Conservation (phyloP, 306 rosid species). For the Comarum palustre region DNA sequence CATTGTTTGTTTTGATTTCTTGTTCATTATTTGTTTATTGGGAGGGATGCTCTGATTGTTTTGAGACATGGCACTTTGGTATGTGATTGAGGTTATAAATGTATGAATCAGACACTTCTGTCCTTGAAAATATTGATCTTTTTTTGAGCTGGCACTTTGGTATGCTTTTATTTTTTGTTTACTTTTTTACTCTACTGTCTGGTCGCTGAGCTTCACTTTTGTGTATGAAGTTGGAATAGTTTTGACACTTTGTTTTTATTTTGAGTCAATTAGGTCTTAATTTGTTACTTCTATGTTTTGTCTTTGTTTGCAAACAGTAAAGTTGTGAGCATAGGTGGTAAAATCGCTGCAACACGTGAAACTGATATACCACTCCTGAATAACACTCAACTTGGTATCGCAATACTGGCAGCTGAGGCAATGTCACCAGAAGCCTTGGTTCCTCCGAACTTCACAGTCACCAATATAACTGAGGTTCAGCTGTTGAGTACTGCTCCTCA, state of each 20-base stretch:
- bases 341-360: constrained; percentile 28
- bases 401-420: constrained; percentile 42
- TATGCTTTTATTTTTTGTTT: neutral
- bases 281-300: neutral
- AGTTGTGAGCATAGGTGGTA: constrained; percentile 36
- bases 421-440: constrained; percentile 31
- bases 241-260: neutral
- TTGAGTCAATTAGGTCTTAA: neutral
- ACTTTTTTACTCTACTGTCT: neutral
- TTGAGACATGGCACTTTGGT: neutral
- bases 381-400: constrained; percentile 32
- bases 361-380: constrained; percentile 22
- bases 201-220: neutral
- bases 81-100: neutral
- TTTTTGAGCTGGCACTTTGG: neutral
- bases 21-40: neutral
- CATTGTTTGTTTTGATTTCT: neutral
- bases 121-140: neutral
- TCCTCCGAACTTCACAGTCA: constrained; percentile 35
- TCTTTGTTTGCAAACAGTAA: constrained; percentile 35
- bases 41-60: neutral
- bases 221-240: neutral
- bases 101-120: neutral
- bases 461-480: constrained; percentile 21
- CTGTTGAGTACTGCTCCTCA: constrained; percentile 20